Conservation (phyloP, 352 stramenopile genomes). For the Phytopythium litorale region DNA sequence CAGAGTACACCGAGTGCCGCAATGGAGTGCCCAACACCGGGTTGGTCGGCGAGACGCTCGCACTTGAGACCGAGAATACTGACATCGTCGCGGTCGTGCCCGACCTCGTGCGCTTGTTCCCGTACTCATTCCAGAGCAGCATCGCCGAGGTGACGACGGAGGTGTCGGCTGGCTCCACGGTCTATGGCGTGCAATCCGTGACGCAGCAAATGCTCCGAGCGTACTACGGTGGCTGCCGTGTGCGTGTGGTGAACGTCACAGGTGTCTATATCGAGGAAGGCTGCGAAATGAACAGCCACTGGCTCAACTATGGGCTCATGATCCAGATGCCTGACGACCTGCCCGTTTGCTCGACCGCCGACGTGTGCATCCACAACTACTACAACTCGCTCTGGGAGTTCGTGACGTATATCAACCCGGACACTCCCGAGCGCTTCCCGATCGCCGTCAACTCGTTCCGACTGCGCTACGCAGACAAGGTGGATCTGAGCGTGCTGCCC, state of each 20-base stretch:
- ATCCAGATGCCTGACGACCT: slow-evolving; percentile 28
- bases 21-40: slow-evolving; percentile 1
- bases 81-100: slow-evolving; percentile 7
- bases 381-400: slow-evolving; percentile 28
- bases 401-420: slow-evolving; percentile 10
- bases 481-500: slow-evolving; percentile 16
- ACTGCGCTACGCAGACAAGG: slow-evolving; percentile 19
- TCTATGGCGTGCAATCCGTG: slow-evolving; percentile 16
- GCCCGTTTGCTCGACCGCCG: slow-evolving; percentile 22
- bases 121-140: slow-evolving; percentile 14
- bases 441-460: slow-evolving; percentile 20
- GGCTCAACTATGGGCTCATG: slow-evolving; percentile 33
- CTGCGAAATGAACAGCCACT: slow-evolving; percentile 22
- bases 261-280: slow-evolving; percentile 29
- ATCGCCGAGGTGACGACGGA: slow-evolving; percentile 15
- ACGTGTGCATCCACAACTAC: slow-evolving; percentile 29
- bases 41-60: neutral
- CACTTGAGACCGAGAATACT: neutral
- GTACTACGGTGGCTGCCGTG: slow-evolving; percentile 32
- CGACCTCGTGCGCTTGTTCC: slow-evolving; percentile 6
- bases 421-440: slow-evolving; percentile 1
- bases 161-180: slow-evolving; percentile 10
- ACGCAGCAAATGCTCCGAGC: slow-evolving; percentile 29
- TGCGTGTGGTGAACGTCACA: slow-evolving; percentile 25
- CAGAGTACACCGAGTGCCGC: slow-evolving; percentile 9